Conservation (phyloP, 306 rosid species). For the Sicyos edulis region DNA sequence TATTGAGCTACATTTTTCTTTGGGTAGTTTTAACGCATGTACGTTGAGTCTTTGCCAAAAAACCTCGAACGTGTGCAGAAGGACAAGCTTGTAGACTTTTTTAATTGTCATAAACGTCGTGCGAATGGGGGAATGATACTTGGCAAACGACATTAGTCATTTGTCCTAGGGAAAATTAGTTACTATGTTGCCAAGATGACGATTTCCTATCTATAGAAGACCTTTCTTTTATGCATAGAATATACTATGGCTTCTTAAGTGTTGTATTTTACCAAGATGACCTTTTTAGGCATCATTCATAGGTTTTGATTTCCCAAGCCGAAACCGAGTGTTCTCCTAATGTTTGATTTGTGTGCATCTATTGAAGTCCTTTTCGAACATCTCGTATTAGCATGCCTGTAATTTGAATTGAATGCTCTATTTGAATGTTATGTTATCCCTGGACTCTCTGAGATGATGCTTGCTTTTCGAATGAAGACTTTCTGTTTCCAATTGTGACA, state of each 20-base stretch:
- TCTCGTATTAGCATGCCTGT: neutral
- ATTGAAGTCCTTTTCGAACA: neutral
- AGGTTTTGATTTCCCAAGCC: neutral
- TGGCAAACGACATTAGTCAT: neutral
- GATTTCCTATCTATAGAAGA: neutral
- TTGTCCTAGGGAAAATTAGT: neutral
- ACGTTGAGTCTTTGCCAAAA: conserved; percentile 2
- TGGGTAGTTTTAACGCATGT: conserved; percentile 2
- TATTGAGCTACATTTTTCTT: conserved; percentile 12
- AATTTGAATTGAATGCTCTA: neutral
- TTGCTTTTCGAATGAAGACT: neutral
- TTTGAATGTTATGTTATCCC: neutral
- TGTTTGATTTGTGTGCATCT: neutral
- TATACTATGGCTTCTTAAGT: neutral
- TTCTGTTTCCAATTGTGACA: neutral
- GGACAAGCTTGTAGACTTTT: conserved; percentile 11
- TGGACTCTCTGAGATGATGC: neutral
- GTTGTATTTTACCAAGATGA: neutral
- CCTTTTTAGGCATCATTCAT: neutral
- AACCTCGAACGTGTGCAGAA: neutral
- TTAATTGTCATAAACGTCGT: neutral
- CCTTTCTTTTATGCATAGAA: neutral
- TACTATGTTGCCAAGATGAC: neutral
- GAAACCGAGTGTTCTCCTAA: neutral
- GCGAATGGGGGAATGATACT: neutral